These are phyloP conservation scores for Phylloporus sp. DNA, from an alignment of 768 basidiomycete species.

Conservation along the genomic window DNA sequence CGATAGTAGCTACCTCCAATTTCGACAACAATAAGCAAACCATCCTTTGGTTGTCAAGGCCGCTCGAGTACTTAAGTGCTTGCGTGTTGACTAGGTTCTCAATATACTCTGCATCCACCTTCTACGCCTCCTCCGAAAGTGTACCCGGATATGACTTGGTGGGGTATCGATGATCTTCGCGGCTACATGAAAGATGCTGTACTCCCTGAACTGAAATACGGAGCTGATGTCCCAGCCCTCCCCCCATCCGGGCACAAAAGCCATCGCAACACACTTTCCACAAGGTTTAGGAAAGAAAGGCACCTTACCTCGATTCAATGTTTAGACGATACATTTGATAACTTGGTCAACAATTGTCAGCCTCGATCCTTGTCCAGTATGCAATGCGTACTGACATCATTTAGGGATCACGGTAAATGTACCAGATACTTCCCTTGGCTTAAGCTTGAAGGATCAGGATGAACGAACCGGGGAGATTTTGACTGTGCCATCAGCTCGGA, in stretches of 20 bases:
- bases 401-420: slow-evolving; percentile 27
- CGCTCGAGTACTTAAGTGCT: slow-evolving; percentile 12
- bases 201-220: slow-evolving; percentile 30
- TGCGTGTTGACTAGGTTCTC: neutral
- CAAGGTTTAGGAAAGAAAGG: slow-evolving; percentile 29
- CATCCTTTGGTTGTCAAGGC: slow-evolving; percentile 21
- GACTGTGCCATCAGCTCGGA: slow-evolving; percentile 30
- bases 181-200: slow-evolving; percentile 33
- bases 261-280: slow-evolving; percentile 31
- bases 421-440: slow-evolving; percentile 26
- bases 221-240: slow-evolving; percentile 12
- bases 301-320: slow-evolving; percentile 29
- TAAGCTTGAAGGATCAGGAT: slow-evolving; percentile 23
- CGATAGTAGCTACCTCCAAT: slow-evolving; percentile 7
- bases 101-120: neutral
- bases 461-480: slow-evolving; percentile 24
- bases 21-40: slow-evolving; percentile 15
- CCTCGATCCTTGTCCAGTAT: neutral
- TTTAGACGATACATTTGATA: slow-evolving; percentile 25
- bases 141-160: slow-evolving; percentile 29
- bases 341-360: slow-evolving; percentile 28
- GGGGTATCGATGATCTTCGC: slow-evolving; percentile 31
- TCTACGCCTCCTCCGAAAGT: neutral
- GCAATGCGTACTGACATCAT: slow-evolving; percentile 2
- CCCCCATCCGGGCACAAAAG: slow-evolving; percentile 32